These are phyloP conservation scores for Fusarium ambrosium DNA, from an alignment of 2,329 filamentous ascomycete species.

Conservation along the genomic window DNA sequence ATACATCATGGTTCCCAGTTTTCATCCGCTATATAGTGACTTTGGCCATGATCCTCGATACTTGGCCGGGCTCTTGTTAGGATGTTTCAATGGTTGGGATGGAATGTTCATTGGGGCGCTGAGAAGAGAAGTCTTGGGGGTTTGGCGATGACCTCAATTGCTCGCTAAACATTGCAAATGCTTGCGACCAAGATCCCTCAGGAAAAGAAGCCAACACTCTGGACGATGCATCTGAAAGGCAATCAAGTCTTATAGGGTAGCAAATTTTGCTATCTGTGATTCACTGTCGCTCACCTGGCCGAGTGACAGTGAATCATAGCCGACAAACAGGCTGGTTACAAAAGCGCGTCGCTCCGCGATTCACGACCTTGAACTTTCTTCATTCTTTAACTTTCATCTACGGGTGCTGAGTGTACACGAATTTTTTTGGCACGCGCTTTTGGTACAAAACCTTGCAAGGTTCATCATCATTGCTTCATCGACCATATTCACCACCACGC, in stretches of 20 bases:
- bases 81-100: not conserved
- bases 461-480: too few species aligned
- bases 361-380: not conserved
- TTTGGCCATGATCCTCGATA: not conserved
- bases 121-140: not conserved
- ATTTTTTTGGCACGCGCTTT: not conserved
- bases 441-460: not conserved
- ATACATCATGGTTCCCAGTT: not conserved
- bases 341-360: not conserved
- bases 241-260: not conserved
- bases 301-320: not conserved
- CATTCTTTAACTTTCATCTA: not conserved
- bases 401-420: not conserved
- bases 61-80: too few species aligned
- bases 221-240: not conserved
- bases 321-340: not conserved
- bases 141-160: not conserved
- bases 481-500: too few species aligned
- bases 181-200: not conserved
- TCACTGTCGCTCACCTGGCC: not conserved
- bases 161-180: not conserved
- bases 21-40: not conserved
- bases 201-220: not conserved
- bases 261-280: not conserved
- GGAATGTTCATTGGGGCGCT: not conserved